Evolutionary conservation across 2,329 filamentous ascomycete genomes (phyloP), one percentile per base, ranked within the genome.

Genomic region (Nectriaceae sp.): DNA sequence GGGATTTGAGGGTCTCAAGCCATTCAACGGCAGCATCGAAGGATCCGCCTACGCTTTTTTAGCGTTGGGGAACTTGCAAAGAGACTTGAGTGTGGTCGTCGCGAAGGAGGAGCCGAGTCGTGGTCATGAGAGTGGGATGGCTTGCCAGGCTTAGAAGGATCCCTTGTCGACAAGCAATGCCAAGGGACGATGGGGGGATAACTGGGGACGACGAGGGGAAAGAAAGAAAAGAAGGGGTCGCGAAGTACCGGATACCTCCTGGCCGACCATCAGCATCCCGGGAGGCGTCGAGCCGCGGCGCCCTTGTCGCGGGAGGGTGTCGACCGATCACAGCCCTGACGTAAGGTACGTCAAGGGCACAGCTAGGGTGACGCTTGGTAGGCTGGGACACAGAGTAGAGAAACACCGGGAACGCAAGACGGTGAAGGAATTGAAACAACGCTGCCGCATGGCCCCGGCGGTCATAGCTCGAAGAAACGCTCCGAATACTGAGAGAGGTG

Each of bases 381-480:
- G 41, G 42, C 55, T 61, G 59, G 59, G 53, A 55, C 59, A 57
- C 59, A 47, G 42, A 44, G 54, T 47, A 51, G 50, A 58, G 52
- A 63, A 61, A 61, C 57, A 53, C 54, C 48, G 54, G 57, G 57
- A 63, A 56, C 51, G 51, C 60, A 57, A 63, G 60, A 62, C 60
- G 60, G 60, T 62, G 60, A 62, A 62, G 56, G 54, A 56, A 61
- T 62, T 62, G 60, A 63, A 63, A 62, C 60, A 62, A 45, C 53
- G 47, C 21, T 40, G 24, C 43, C 36, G 41, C 40, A 47, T 39
- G 29, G 42, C 26, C 26, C 26, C 15, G 26, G 26, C 15, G 26
- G 10, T 15, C 15, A 8, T 46, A 35, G 47, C 44, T 44, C 47
- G 40, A 44, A 47, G 40, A 56, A 56, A 53, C 45, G 47, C n/a